Conservation (phyloP, 2,329 filamentous ascomycete genomes). For the Alternaria triticina region DNA sequence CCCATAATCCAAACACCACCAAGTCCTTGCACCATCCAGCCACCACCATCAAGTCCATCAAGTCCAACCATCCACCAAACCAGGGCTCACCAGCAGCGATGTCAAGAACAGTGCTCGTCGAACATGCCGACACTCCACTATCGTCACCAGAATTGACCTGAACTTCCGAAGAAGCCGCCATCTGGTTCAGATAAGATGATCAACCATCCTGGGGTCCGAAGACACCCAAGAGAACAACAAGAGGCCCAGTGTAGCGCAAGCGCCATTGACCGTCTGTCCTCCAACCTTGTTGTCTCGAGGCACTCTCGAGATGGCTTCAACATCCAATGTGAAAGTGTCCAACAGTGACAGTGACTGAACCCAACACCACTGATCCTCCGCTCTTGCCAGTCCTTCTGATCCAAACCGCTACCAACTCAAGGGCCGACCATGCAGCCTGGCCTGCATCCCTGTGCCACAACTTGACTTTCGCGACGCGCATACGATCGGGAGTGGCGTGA, state of each 20-base stretch:
- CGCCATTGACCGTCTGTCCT: conserved; percentile 15
- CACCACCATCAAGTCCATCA: not conserved
- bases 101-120: not conserved
- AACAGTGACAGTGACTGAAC: not conserved
- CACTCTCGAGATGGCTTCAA: not conserved
- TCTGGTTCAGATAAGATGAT: not conserved
- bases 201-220: not conserved
- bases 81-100: not conserved
- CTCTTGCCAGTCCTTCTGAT: conserved; percentile 5
- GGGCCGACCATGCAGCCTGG: conserved; percentile 1
- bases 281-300: conserved; percentile 7
- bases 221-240: conserved; percentile 1
- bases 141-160: not conserved
- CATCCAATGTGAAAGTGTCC: not conserved
- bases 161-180: not conserved
- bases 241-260: conserved; percentile 14
- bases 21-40: not conserved
- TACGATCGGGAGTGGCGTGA: not conserved
- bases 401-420: conserved; percentile 6
- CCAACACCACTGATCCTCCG: not conserved
- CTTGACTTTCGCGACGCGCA: not conserved
- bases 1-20: not conserved
- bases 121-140: not conserved
- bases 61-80: not conserved
- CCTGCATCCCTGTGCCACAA: conserved; percentile 3